A percentile compares a stretch with the other conserved stretches of the same genome.
Evolutionary conservation across 306 rosid species (phyloP).

Genomic region (Macrotyloma uniflorum): DNA sequence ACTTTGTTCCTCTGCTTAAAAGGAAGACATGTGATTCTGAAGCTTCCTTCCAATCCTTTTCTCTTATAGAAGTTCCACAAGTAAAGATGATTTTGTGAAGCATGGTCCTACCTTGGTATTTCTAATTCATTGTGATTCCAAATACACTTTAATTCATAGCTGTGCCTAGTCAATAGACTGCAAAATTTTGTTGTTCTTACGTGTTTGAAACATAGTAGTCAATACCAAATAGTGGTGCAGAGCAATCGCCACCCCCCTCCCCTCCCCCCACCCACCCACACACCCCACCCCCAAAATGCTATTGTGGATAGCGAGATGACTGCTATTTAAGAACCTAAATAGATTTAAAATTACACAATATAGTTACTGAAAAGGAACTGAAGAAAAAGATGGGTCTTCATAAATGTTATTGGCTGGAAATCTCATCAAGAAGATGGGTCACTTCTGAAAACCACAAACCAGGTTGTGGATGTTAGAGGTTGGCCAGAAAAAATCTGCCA

Average conservation of each 20-base stretch:
- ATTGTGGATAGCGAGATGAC: background rate
- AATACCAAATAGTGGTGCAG: background rate
- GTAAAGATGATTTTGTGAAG: background rate
- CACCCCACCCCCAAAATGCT: too few relatives aligned
- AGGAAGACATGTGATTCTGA: background rate
- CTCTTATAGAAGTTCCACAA: background rate
- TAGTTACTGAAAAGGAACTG: too few relatives aligned
- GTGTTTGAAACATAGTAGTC: constrained; percentile 46
- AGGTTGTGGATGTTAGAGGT: background rate
- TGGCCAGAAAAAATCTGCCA: background rate
- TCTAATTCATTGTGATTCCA: background rate
- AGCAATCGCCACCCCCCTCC: background rate
- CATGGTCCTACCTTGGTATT: background rate
- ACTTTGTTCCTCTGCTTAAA: background rate
- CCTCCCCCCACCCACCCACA: too few relatives aligned
- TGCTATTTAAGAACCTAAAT: background rate
- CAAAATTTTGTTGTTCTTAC: background rate
- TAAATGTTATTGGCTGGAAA: background rate
- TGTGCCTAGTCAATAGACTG: background rate
- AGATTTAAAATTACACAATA: too few relatives aligned
- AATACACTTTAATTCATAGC: background rate
- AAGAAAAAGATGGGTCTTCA: background rate
- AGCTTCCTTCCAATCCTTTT: constrained; percentile 2
- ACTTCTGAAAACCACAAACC: background rate
- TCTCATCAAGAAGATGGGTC: background rate